These are phyloP conservation scores for Jatropha curcas DNA, from an alignment of 345 rosid genomes.

Conservation along the genomic window DNA sequence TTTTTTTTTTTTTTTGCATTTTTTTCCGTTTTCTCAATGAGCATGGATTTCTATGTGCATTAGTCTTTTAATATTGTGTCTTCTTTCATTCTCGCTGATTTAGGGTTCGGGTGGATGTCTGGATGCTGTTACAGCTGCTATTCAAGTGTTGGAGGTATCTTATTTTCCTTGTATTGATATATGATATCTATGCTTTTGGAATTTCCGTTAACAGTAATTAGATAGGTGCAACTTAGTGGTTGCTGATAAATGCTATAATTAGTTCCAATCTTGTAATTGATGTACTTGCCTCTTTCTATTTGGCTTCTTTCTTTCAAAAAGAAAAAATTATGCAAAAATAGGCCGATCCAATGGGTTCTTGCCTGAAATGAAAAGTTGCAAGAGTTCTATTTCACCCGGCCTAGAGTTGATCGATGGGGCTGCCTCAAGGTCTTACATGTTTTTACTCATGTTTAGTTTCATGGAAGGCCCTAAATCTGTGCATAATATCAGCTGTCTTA, in stretches of 20 bases:
- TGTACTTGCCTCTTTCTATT: not conserved
- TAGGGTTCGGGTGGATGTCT: constrained; percentile 66
- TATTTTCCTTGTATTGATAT: not conserved
- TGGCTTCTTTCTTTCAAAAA: not conserved
- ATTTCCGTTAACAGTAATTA: not conserved
- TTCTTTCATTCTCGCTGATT: constrained; percentile 3
- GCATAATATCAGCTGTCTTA: not conserved
- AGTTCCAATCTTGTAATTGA: not conserved
- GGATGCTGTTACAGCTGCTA: constrained; percentile 86
- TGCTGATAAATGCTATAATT: not conserved
- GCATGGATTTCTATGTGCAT: not conserved
- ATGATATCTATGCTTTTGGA: not conserved
- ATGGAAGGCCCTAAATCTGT: constrained; percentile 4
- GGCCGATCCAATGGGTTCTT: not conserved
- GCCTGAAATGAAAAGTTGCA: not conserved
- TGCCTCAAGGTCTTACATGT: constrained; percentile 1
- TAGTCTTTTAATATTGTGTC: not conserved
- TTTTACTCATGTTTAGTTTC: not conserved
- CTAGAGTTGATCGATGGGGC: not conserved
- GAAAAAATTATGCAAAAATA: not conserved
- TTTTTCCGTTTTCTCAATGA: not conserved
- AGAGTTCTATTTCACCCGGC: constrained; percentile 15
- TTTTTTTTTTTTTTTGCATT: not conserved
- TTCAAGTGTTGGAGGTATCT: constrained; percentile 91
- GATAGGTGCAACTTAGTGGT: not conserved